phyloP scores from a whole-genome alignment of 2,329 filamentous ascomycete genomes.

The Chaetomium sp. region DNA sequence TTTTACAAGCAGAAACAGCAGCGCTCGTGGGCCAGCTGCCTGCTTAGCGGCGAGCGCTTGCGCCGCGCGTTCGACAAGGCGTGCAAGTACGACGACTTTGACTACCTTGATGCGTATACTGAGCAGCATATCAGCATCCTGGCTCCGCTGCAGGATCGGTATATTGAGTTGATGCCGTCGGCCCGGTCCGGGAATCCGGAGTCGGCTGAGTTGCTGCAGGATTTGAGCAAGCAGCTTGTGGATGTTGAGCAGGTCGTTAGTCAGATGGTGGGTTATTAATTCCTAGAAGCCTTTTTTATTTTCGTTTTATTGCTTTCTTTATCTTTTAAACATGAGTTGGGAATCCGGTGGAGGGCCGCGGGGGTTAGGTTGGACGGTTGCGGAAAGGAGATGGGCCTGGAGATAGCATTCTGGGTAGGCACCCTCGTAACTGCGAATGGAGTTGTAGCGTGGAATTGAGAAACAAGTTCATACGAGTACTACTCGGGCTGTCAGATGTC shows the following conservation, averaged over 20 bases:
- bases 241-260: constrained; percentile 14
- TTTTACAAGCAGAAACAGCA: constrained; percentile 57
- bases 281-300: too few species aligned
- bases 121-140: constrained; percentile 37
- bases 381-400: too few species aligned
- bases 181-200: constrained; percentile 16
- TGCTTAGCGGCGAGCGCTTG: constrained; percentile 78
- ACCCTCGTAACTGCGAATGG: too few species aligned
- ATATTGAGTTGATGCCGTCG: constrained; percentile 13
- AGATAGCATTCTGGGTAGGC: too few species aligned
- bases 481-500: too few species aligned
- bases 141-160: constrained; percentile 44
- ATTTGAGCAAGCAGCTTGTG: constrained; percentile 12
- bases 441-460: too few species aligned
- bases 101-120: constrained; percentile 44
- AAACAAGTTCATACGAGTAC: too few species aligned
- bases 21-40: constrained; percentile 55
- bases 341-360: too few species aligned
- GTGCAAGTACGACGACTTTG: constrained; percentile 59
- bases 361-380: too few species aligned
- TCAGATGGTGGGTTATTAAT: too few species aligned
- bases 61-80: constrained; percentile 63
- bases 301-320: too few species aligned
- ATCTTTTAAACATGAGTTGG: too few species aligned
- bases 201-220: constrained; percentile 12